These are phyloP conservation scores for Pleurotus sapidus DNA, from an alignment of 768 basidiomycete species.

Conservation along the genomic window DNA sequence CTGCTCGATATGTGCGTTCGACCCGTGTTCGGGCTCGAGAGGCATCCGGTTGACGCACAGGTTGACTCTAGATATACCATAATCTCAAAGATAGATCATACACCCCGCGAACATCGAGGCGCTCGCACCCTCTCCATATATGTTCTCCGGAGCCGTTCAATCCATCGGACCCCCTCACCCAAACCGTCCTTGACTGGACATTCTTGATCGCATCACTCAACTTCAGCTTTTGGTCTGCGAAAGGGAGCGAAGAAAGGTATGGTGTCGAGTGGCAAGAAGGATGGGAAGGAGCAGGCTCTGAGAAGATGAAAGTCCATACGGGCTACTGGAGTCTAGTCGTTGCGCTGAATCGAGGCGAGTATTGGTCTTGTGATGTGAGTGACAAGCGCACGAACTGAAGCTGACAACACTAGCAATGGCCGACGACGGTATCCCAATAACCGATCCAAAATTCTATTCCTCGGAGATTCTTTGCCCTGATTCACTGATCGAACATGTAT, in stretches of 20 bases:
- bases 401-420: slow-evolving; percentile 52
- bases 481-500: slow-evolving; percentile 62
- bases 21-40: slow-evolving; percentile 30
- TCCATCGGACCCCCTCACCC: slow-evolving; percentile 48
- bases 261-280: slow-evolving; percentile 76
- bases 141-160: slow-evolving; percentile 63
- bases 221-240: slow-evolving; percentile 88
- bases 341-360: slow-evolving; percentile 71
- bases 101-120: slow-evolving; percentile 80
- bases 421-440: slow-evolving; percentile 74
- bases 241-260: slow-evolving; percentile 55
- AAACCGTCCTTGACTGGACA: slow-evolving; percentile 73
- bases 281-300: slow-evolving; percentile 42
- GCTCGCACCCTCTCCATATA: slow-evolving; percentile 70
- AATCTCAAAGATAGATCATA: slow-evolving; percentile 64
- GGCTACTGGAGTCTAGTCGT: slow-evolving; percentile 91
- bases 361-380: slow-evolving; percentile 1
- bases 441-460: slow-evolving; percentile 75
- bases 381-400: slow-evolving; percentile 3
- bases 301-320: slow-evolving; percentile 54
- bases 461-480: slow-evolving; percentile 71
- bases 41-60: slow-evolving; percentile 7
- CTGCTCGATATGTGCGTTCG: slow-evolving; percentile 61
- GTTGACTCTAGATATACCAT: slow-evolving; percentile 48
- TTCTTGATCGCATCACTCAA: slow-evolving; percentile 84